phyloP scores from a whole-genome alignment of 1,284 basidiomycete genomes.

The Anthracocystis walkeri region DNA sequence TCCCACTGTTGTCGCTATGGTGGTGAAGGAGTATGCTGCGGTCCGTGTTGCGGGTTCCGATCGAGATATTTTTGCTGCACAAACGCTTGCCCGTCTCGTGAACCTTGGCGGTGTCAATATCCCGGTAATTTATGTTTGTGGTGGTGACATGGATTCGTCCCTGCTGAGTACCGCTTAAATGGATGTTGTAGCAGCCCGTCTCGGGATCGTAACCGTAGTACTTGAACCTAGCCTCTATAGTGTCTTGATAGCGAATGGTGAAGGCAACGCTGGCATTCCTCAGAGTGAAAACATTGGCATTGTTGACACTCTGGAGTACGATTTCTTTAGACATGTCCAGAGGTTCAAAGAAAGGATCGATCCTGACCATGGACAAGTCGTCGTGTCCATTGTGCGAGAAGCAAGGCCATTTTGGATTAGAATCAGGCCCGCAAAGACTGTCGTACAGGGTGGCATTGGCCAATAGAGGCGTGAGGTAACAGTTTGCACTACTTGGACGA shows the following conservation, averaged over 20 bases:
- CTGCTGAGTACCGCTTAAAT: neutral
- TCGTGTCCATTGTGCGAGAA: neutral
- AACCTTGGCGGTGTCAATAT: slow-evolving; percentile 14
- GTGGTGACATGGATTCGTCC: slow-evolving; percentile 10
- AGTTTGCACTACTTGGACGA: too few species aligned
- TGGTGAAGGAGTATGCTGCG: neutral
- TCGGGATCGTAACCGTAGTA: slow-evolving; percentile 17
- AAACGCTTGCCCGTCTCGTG: slow-evolving; percentile 11
- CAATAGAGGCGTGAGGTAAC: neutral
- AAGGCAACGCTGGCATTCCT: slow-evolving; percentile 8
- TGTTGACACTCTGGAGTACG: neutral
- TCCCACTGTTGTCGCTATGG: neutral
- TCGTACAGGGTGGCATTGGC: slow-evolving; percentile 2
- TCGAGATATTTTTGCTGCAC: slow-evolving; percentile 14
- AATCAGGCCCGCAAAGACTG: slow-evolving; percentile 1
- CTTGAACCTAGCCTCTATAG: neutral
- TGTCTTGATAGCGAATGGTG: neutral
- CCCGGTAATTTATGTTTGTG: slow-evolving; percentile 2
- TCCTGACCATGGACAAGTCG: neutral
- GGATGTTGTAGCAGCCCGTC: slow-evolving; percentile 28
- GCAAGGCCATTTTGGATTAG: slow-evolving; percentile 15
- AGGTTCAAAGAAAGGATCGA: slow-evolving; percentile 11
- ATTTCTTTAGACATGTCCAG: slow-evolving; percentile 4
- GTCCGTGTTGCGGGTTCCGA: slow-evolving; percentile 4
- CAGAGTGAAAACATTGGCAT: slow-evolving; percentile 1